Conservation (phyloP, 148 eudicot genomes). For the Fagopyrum esculentum region DNA sequence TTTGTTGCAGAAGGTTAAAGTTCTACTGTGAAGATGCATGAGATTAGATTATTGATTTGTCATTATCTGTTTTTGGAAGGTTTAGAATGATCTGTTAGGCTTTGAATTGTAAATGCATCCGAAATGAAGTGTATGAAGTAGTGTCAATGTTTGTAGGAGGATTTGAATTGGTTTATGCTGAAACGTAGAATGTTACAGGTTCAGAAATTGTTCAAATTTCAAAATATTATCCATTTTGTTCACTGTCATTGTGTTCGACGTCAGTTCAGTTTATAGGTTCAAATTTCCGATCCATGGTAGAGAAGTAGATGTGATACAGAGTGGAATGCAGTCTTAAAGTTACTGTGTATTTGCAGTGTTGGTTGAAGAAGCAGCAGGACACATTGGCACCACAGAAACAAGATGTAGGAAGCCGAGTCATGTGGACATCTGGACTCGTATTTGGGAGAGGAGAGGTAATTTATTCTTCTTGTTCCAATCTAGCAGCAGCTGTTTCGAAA, state of each 20-base stretch:
- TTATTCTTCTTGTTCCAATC: constrained; percentile 7
- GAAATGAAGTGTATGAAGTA: not conserved
- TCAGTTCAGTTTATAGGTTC: not conserved
- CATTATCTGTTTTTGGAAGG: not conserved
- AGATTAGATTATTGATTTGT: not conserved
- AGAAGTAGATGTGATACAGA: not conserved
- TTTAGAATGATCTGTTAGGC: not conserved
- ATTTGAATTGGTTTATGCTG: not conserved
- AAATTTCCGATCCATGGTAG: too few species aligned
- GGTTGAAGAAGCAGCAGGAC: constrained; percentile 72
- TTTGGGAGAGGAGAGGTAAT: constrained; percentile 69
- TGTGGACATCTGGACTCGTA: constrained; percentile 66
- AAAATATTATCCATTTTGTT: not conserved
- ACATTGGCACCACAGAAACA: constrained; percentile 43
- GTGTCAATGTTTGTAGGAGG: not conserved
- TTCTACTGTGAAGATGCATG: not conserved
- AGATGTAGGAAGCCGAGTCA: constrained; percentile 39
- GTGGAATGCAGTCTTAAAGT: not conserved
- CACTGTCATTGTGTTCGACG: not conserved
- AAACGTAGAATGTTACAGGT: too few species aligned
- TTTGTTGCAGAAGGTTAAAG: too few species aligned
- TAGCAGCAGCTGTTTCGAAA: not conserved
- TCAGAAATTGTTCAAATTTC: not conserved
- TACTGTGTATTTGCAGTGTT: constrained; percentile 36
- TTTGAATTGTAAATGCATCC: not conserved